Conservation (phyloP, 345 rosid species). For the Lepidium africanum region DNA sequence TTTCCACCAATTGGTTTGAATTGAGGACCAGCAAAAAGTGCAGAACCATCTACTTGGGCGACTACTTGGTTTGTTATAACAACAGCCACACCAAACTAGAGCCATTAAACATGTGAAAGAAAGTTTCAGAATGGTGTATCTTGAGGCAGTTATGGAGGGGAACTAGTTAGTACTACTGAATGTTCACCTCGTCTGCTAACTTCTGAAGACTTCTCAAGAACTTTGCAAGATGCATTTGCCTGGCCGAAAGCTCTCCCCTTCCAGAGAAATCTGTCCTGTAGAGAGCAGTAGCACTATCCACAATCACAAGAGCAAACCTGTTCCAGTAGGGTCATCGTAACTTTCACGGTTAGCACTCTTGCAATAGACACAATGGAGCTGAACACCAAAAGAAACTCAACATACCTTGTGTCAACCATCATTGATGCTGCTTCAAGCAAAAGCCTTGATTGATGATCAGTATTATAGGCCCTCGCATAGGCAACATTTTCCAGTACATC, state of each 20-base stretch:
- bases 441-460: constrained; percentile 96
- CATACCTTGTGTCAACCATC: constrained; percentile 95
- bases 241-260: constrained; percentile 91
- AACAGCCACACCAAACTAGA: constrained; percentile 90
- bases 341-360: constrained; percentile 1
- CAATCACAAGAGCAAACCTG: constrained; percentile 94
- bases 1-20: constrained; percentile 95
- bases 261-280: constrained; percentile 95
- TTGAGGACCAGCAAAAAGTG: constrained; percentile 95
- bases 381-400: neutral
- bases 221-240: constrained; percentile 99
- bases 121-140: neutral
- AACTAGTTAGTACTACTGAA: constrained; percentile 33
- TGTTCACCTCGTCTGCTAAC: constrained; percentile 83
- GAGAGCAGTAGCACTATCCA: constrained; percentile 91
- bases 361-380: neutral
- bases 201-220: constrained; percentile 94
- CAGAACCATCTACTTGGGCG: constrained; percentile 98
- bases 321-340: constrained; percentile 4
- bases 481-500: constrained; percentile 98
- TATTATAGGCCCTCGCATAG: constrained; percentile 95
- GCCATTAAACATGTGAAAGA: neutral
- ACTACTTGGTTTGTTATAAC: constrained; percentile 96
- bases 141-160: neutral
- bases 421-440: constrained; percentile 98